Base-by-base conservation (phyloP, 306 rosid species). In the Cucumis hystrix region DNA sequence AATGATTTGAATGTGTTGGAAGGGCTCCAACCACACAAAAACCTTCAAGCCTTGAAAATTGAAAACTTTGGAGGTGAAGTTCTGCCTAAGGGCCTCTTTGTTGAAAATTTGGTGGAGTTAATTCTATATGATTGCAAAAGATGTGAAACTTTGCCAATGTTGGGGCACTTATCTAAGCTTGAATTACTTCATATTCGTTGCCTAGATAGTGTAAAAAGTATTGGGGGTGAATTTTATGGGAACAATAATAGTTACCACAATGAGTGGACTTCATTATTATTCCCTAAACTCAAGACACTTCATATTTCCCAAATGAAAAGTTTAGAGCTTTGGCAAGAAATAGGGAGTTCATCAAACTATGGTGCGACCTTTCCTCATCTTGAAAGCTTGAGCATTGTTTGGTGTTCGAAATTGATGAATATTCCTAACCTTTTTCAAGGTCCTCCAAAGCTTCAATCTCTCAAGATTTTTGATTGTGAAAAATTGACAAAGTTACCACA, bases 1-100 rank as follows among this genome's bases (percentile, higher is more conserved):
- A 57, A 74, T 25, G 60, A 55, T 55, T 28, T 30, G 18, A 28
- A 75, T 21, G 79, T 75, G 21, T 58, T 75, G 51, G 37, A 75
- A 58, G 79, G 68, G 12, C 79, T 75, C 39, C 51, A 41, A 59
- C 79, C 79, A 58, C 79, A 75, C 54, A 21, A 58, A 58, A 75
- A 75, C 15, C 63, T 75, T 40, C 30, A 39, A 75, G 37, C 8
- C 54, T 41, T 75, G 35, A 59, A 3, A 41, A 75, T 75, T 58
- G 21, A 13, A 39, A 59, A 75, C 64, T 75, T 33, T 59, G 52
- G 12, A 17, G 79, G 79, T 18, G 21, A 75, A 21, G 8, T 33
- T 35, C 33, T 75, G 12, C 79, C 79, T 0, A 55, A 6, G 18
- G 13, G 78, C 5, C 7, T 39, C 17, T 74, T 74, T 39, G 63